Evolutionary conservation across 805 yeast species (phyloP).

Genomic region (Jamesozyma gamospora): DNA sequence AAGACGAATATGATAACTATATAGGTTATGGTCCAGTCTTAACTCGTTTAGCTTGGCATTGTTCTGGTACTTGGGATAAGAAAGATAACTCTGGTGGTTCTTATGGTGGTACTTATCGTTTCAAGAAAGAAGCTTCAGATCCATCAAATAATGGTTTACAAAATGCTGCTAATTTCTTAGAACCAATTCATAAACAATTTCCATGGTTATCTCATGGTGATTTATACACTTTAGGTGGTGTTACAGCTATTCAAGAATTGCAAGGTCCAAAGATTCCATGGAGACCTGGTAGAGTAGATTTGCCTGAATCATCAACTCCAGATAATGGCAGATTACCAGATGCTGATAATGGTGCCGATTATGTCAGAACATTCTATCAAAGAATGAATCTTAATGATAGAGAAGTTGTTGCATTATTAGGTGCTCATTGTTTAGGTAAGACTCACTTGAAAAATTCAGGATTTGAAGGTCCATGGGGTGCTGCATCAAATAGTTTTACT

Average conservation of each 20-base stretch:
- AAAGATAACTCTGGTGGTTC: slow-evolving; percentile 53
- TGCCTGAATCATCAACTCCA: slow-evolving; percentile 41
- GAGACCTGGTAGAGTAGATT: slow-evolving; percentile 74
- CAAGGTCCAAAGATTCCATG: slow-evolving; percentile 73
- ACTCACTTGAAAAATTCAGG: slow-evolving; percentile 65
- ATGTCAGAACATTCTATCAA: slow-evolving; percentile 52
- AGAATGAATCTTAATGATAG: slow-evolving; percentile 61
- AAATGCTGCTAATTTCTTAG: slow-evolving; percentile 46
- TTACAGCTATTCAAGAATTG: slow-evolving; percentile 64
- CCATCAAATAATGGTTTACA: slow-evolving; percentile 57
- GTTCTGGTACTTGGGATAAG: slow-evolving; percentile 70
- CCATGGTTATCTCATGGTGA: slow-evolving; percentile 75
- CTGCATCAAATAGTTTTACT: slow-evolving; percentile 60
- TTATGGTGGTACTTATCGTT: slow-evolving; percentile 60
- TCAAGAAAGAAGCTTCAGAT: slow-evolving; percentile 40
- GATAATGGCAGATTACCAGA: slow-evolving; percentile 67
- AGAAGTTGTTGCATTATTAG: slow-evolving; percentile 64
- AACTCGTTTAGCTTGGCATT: slow-evolving; percentile 79
- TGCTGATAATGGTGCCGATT: slow-evolving; percentile 54
- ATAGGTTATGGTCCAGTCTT: slow-evolving; percentile 69
- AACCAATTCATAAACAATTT: slow-evolving; percentile 43
- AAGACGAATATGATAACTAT: slow-evolving; percentile 51
- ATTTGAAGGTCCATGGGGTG: slow-evolving; percentile 87
- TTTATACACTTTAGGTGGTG: slow-evolving; percentile 71
- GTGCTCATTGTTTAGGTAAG: slow-evolving; percentile 71